Percentiles rank a stretch among this genome's conserved stretches.
phyloP scores from a whole-genome alignment of 257 asterid genomes.

The Gentiana macrophylla region DNA sequence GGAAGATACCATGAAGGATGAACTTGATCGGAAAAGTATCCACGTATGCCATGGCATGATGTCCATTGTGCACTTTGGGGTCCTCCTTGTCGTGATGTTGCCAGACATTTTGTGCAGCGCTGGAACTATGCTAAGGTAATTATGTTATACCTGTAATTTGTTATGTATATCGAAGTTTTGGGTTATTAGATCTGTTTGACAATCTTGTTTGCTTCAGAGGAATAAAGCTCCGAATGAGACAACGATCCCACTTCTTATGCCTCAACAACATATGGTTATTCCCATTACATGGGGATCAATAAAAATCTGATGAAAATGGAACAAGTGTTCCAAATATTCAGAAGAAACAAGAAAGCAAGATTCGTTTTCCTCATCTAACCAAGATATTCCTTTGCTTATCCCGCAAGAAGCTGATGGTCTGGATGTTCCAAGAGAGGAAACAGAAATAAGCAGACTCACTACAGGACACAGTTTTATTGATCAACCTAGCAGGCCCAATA shows the following conservation, averaged over 20 bases:
- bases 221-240: slow-evolving; percentile 83
- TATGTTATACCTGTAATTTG: not conserved
- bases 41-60: slow-evolving; percentile 99
- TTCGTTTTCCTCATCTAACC: slow-evolving; percentile 61
- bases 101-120: slow-evolving; percentile 93
- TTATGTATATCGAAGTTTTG: slow-evolving; percentile 1
- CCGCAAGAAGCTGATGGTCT: slow-evolving; percentile 77
- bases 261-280: slow-evolving; percentile 97
- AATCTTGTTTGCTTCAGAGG: slow-evolving; percentile 41
- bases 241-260: slow-evolving; percentile 87
- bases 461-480: slow-evolving; percentile 31
- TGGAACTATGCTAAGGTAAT: slow-evolving; percentile 81
- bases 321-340: slow-evolving; percentile 13
- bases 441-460: slow-evolving; percentile 30
- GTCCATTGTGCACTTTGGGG: slow-evolving; percentile 99
- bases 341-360: slow-evolving; percentile 33
- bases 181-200: slow-evolving; percentile 19
- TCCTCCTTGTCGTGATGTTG: slow-evolving; percentile 89
- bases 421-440: slow-evolving; percentile 39
- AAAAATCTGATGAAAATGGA: slow-evolving; percentile 23
- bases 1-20: slow-evolving; percentile 95
- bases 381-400: slow-evolving; percentile 86
- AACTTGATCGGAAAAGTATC: slow-evolving; percentile 66
- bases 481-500: slow-evolving; percentile 48
- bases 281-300: slow-evolving; percentile 77